Evolutionary conservation across 768 basidiomycete species (phyloP).

Genomic region (Dioszegia hungarica): DNA sequence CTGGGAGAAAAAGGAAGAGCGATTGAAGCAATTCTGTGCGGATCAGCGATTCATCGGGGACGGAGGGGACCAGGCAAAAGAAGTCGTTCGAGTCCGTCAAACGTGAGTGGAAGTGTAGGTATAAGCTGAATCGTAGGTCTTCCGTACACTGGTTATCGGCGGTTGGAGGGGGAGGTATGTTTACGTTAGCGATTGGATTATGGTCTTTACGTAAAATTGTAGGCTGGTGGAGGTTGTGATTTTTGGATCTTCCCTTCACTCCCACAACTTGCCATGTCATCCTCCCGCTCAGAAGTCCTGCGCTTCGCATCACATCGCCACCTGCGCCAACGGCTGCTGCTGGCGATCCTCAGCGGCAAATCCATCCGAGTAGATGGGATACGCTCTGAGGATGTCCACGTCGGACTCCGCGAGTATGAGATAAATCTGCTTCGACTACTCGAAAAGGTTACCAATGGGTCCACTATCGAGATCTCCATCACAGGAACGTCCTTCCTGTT

Average conservation of each 20-base stretch:
- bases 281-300: slow-evolving; percentile 31
- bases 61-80: slow-evolving; percentile 9
- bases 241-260: too few species aligned
- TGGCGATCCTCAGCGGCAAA: slow-evolving; percentile 86
- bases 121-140: slow-evolving; percentile 12
- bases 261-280: neutral
- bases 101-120: slow-evolving; percentile 16
- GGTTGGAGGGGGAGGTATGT: slow-evolving; percentile 30
- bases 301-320: slow-evolving; percentile 64
- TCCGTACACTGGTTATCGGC: slow-evolving; percentile 33
- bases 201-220: neutral
- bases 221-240: too few species aligned
- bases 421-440: slow-evolving; percentile 79
- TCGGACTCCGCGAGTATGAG: slow-evolving; percentile 92
- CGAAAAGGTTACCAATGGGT: slow-evolving; percentile 90
- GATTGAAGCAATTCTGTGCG: slow-evolving; percentile 63
- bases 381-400: slow-evolving; percentile 85
- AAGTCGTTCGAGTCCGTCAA: slow-evolving; percentile 29
- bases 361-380: slow-evolving; percentile 79
- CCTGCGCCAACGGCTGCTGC: slow-evolving; percentile 74
- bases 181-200: neutral
- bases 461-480: slow-evolving; percentile 88
- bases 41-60: slow-evolving; percentile 53
- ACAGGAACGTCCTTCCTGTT: slow-evolving; percentile 90
- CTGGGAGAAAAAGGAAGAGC: slow-evolving; percentile 80